phyloP scores from a whole-genome alignment of 2,329 filamentous ascomycete genomes.

The Didymella lethalis region DNA sequence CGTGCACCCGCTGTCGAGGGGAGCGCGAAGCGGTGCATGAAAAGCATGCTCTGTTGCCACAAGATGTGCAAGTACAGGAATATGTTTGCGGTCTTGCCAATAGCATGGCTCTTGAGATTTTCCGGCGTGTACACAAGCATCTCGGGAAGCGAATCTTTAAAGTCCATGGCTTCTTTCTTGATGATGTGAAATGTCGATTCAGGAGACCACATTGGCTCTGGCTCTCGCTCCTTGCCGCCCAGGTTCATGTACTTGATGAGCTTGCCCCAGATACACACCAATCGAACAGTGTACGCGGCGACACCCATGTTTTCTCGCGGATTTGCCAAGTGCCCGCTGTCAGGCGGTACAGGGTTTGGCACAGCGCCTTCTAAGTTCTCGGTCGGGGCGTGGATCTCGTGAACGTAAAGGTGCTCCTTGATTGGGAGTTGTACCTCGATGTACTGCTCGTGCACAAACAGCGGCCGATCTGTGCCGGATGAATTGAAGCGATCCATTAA shows the following conservation, averaged over 20 bases:
- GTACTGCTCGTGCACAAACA: constrained; percentile 88
- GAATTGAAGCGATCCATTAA: constrained; percentile 98
- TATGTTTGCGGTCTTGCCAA: constrained; percentile 86
- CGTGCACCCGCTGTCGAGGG: constrained; percentile 70
- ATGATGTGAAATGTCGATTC: constrained; percentile 79
- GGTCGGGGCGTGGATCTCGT: constrained; percentile 88
- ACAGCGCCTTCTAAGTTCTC: constrained; percentile 80
- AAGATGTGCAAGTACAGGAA: constrained; percentile 92
- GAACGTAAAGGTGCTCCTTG: constrained; percentile 86
- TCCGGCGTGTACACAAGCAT: constrained; percentile 77
- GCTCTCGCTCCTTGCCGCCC: constrained; percentile 81
- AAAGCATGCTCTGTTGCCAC: constrained; percentile 87
- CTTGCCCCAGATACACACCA: constrained; percentile 87
- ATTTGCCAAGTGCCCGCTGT: constrained; percentile 70
- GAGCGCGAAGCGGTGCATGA: constrained; percentile 87
- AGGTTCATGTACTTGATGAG: constrained; percentile 91
- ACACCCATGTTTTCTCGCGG: constrained; percentile 90
- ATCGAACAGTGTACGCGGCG: constrained; percentile 85
- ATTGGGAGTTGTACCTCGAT: constrained; percentile 90
- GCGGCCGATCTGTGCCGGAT: constrained; percentile 89
- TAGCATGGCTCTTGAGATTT: constrained; percentile 84
- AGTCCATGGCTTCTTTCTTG: constrained; percentile 73
- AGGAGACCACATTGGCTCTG: constrained; percentile 79
- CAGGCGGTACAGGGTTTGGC: constrained; percentile 67
- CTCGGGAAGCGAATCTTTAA: constrained; percentile 73